Conservation (phyloP, 1,139 yeast species). For the Meyerozyma elateridarum region DNA sequence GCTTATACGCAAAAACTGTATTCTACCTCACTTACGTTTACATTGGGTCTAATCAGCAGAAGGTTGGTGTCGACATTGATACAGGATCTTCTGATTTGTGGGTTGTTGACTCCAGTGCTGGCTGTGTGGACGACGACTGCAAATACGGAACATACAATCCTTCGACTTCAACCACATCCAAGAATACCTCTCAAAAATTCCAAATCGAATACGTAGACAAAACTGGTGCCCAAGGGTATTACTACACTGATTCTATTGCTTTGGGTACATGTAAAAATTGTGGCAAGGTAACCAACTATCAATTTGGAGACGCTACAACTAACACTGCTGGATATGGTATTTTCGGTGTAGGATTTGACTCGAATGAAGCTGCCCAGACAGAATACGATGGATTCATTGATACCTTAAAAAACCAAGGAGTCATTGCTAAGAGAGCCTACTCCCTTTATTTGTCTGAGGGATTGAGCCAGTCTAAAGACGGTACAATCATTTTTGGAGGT, state of each 20-base stretch:
- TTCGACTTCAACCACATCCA: conserved; percentile 8
- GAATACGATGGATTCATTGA: conserved; percentile 11
- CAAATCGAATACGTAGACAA: conserved; percentile 14
- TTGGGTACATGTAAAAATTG: conserved; percentile 14
- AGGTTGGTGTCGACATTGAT: conserved; percentile 13
- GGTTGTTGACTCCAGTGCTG: conserved; percentile 8
- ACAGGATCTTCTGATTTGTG: conserved; percentile 21
- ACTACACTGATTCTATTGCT: conserved; percentile 15
- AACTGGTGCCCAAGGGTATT: conserved; percentile 13
- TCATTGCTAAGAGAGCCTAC: conserved; percentile 11
- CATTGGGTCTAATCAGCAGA: conserved; percentile 10
- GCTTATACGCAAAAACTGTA: neutral
- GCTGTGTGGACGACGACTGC: conserved; percentile 4
- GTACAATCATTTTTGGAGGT: conserved; percentile 19
- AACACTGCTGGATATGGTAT: conserved; percentile 17
- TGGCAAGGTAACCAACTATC: conserved; percentile 12
- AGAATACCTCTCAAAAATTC: conserved; percentile 8
- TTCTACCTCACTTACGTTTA: conserved; percentile 12
- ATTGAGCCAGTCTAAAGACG: conserved; percentile 9
- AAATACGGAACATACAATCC: conserved; percentile 11
- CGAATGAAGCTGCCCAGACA: conserved; percentile 9
- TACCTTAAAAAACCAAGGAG: conserved; percentile 11
- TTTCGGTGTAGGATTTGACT: conserved; percentile 18
- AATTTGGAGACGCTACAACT: conserved; percentile 18
- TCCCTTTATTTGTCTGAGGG: conserved; percentile 11